Evolutionary conservation across 2,329 filamentous ascomycete genomes (phyloP).

Genomic region (Cladophialophora chaetospira): DNA sequence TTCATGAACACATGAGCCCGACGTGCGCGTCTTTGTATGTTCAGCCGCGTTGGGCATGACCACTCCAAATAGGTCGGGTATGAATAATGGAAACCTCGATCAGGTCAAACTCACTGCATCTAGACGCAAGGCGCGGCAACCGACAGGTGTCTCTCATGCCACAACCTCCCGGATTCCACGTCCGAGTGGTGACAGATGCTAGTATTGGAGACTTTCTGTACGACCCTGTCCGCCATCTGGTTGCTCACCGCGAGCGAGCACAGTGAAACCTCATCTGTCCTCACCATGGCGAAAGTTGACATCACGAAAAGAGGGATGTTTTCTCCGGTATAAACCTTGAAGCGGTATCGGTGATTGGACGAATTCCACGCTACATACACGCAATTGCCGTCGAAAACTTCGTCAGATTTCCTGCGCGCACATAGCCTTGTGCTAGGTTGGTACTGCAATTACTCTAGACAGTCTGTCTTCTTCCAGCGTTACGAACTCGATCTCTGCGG

Average conservation of each 20-base stretch:
- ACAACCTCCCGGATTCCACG: not conserved
- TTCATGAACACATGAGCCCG: not conserved
- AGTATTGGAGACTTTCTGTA: too few relatives aligned
- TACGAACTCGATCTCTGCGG: not conserved
- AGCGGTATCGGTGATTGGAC: not conserved
- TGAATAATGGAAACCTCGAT: constrained; percentile 33
- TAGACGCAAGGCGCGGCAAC: constrained; percentile 1
- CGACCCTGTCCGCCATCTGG: not conserved
- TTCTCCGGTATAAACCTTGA: not conserved
- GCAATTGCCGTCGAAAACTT: not conserved
- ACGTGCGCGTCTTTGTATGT: constrained; percentile 22
- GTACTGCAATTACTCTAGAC: not conserved
- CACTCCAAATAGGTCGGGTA: constrained; percentile 13
- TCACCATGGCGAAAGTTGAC: not conserved
- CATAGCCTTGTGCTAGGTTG: not conserved
- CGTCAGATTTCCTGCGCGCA: not conserved
- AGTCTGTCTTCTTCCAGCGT: too few relatives aligned
- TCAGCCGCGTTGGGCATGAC: constrained; percentile 17
- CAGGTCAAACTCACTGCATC: constrained; percentile 14
- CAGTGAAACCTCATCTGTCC: too few relatives aligned
- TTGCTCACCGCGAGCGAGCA: too few relatives aligned
- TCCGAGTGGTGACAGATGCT: not conserved
- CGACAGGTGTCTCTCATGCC: not conserved
- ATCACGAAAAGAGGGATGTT: not conserved
- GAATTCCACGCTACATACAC: not conserved